Conservation (phyloP, 495 filamentous ascomycete species). For the Acidiella bohemica region DNA sequence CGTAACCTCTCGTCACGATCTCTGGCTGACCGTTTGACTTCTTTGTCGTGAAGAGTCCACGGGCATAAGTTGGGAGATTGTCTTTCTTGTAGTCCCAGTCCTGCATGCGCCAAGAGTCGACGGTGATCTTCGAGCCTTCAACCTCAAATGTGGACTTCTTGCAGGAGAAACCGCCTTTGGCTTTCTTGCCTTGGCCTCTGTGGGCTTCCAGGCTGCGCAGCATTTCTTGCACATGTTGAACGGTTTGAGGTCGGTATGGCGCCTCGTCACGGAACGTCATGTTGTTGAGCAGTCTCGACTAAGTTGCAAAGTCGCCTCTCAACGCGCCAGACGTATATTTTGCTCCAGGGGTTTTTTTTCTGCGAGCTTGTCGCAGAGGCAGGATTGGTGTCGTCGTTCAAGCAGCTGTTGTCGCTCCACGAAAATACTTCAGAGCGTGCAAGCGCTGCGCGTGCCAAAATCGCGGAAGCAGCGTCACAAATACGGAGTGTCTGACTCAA, state of each 20-base stretch:
- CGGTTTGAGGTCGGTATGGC: constrained; percentile 52
- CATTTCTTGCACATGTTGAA: constrained; percentile 45
- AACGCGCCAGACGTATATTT: too few species aligned
- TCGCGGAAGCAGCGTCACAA: too few species aligned
- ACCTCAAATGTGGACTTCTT: constrained; percentile 65
- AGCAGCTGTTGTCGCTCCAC: too few species aligned
- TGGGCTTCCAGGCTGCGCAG: constrained; percentile 44
- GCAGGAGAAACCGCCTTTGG: constrained; percentile 39
- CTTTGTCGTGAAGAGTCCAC: constrained; percentile 76
- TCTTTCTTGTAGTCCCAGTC: constrained; percentile 89
- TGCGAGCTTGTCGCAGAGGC: too few species aligned
- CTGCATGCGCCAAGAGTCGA: constrained; percentile 84
- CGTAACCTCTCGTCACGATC: constrained; percentile 80
- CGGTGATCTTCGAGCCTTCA: constrained; percentile 43
- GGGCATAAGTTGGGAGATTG: constrained; percentile 75
- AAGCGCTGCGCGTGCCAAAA: too few species aligned
- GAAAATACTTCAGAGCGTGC: too few species aligned
- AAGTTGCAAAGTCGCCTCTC: too few species aligned
- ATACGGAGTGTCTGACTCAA: too few species aligned
- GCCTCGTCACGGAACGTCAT: too few species aligned
- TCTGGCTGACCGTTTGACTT: constrained; percentile 49
- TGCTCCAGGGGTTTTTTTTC: too few species aligned
- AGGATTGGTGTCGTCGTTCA: too few species aligned
- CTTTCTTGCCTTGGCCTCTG: constrained; percentile 32
- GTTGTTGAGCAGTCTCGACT: too few species aligned